Evolutionary conservation across 129 eudicot species (phyloP), one percentile per base, ranked within the genome.

Genomic region (Flaveria brownii): DNA sequence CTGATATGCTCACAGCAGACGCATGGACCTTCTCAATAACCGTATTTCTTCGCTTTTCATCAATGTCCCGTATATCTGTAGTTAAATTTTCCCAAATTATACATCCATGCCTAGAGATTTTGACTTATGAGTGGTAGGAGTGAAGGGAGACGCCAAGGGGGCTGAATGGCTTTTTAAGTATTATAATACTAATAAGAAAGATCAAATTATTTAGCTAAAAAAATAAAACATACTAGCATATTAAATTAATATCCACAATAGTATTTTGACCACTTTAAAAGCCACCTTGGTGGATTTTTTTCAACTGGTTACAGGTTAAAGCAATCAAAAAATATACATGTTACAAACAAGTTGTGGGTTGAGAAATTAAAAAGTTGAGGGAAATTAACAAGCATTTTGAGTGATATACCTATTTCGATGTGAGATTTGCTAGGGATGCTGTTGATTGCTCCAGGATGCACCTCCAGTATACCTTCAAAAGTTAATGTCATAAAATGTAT

Each of bases 371-470:
- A 0, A 5, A 36, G 41, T 36, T 0, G 41, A 36, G 7, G 41
- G 41, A 36, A 36, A 5, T 36, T 36, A 36, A 18, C 17, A 13
- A 14, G 8, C 60, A 70, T 15, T 6, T 71, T 33, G 9, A 28
- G 17, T 45, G 10, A 25, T 46, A 10, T 82, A 91, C 98, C 98
- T 77, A 91, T 94, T 85, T 91, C 93, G 57, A 94, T 42, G 77
- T 94, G 98, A 67, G 98, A 76, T 83, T 87, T 94, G 90, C 97
- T 91, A 26, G 98, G 98, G 41, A 94, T 94, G 86, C 98, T 94
- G 87, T 94, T 94, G 79, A 94, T 89, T 65, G 98, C 98, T 79
- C 98, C 92, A 47, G 96, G 97, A 89, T 94, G 98, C 78, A 94
- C 84, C 77, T 91, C 91, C 45, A 94, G 74, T 75, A 94, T 91